These are phyloP conservation scores for Colletotrichum nymphaeae DNA, from an alignment of 2,329 filamentous ascomycete genomes.

Conservation along the genomic window DNA sequence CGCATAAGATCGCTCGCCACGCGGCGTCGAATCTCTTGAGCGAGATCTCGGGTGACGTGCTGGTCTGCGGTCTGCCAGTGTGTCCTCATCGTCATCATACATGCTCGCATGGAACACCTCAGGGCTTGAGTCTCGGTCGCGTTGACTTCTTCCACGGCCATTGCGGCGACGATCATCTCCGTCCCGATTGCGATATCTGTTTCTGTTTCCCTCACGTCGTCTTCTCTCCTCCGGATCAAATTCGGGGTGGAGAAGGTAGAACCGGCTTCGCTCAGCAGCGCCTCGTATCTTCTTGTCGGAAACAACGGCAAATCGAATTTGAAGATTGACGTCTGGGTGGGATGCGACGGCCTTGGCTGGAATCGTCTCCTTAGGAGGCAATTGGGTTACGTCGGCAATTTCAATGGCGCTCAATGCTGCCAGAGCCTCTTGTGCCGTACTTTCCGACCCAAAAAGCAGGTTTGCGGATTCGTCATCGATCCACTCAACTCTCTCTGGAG, in stretches of 20 bases:
- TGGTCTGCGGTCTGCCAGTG: conserved; percentile 44
- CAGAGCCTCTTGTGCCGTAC: conserved; percentile 65
- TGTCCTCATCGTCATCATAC: conserved; percentile 77
- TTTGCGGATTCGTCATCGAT: conserved; percentile 95
- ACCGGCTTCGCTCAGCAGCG: conserved; percentile 84
- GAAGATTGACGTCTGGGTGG: conserved; percentile 76
- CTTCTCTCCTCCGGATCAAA: conserved; percentile 83
- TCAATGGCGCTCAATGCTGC: conserved; percentile 62
- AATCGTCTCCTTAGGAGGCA: conserved; percentile 72
- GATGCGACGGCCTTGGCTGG: conserved; percentile 76
- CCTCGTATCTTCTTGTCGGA: conserved; percentile 84
- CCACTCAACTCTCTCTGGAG: conserved; percentile 82
- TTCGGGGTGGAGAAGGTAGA: conserved; percentile 92
- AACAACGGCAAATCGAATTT: conserved; percentile 78
- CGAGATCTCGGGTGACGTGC: conserved; percentile 47
- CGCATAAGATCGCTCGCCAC: conserved; percentile 42
- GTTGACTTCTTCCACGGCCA: conserved; percentile 54
- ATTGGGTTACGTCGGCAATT: conserved; percentile 63
- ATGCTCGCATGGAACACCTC: conserved; percentile 78
- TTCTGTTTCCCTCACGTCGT: conserved; percentile 67
- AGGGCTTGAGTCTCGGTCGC: conserved; percentile 56
- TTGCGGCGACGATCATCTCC: conserved; percentile 47
- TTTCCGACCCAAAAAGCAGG: conserved; percentile 75
- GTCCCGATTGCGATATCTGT: conserved; percentile 73
- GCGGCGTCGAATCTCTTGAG: conserved; percentile 39